Evolutionary conservation across 1,284 basidiomycete genomes (phyloP).

Genomic region (Microbotryomycetes sp.): DNA sequence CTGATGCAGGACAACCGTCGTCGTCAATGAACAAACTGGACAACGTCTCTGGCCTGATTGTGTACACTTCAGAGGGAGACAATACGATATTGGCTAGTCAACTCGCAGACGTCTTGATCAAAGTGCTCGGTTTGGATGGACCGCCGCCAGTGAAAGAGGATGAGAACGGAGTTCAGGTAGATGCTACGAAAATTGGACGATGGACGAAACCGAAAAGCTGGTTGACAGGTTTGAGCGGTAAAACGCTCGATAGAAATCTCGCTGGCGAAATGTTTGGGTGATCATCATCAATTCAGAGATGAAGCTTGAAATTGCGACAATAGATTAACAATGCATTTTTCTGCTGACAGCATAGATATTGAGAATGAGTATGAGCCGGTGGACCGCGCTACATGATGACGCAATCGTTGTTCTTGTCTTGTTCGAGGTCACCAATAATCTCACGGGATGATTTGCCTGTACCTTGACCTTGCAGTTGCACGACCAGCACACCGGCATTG

Average conservation of each 20-base stretch:
- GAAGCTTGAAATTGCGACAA: neutral
- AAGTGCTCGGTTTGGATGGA: neutral
- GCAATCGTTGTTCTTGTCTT: conserved; percentile 51
- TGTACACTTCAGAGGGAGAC: conserved; percentile 23
- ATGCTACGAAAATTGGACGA: neutral
- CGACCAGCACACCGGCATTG: conserved; percentile 80
- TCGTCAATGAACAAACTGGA: neutral
- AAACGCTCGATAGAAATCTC: conserved; percentile 3
- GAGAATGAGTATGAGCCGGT: too few species aligned
- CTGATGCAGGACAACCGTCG: neutral
- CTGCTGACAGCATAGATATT: too few species aligned
- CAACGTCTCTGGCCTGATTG: conserved; percentile 5
- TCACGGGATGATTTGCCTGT: conserved; percentile 45
- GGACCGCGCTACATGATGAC: conserved; percentile 55
- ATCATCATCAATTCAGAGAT: neutral
- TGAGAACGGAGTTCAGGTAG: neutral
- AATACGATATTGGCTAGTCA: conserved; percentile 1
- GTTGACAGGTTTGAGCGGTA: conserved; percentile 21
- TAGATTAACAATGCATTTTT: neutral
- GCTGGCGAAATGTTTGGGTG: conserved; percentile 21
- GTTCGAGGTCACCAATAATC: conserved; percentile 47
- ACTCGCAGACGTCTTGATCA: conserved; percentile 11
- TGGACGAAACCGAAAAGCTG: conserved; percentile 26
- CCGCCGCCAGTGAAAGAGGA: neutral
- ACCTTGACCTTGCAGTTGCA: conserved; percentile 55